phyloP scores from a whole-genome alignment of 1,139 yeast species.

The Pichia sp. region DNA sequence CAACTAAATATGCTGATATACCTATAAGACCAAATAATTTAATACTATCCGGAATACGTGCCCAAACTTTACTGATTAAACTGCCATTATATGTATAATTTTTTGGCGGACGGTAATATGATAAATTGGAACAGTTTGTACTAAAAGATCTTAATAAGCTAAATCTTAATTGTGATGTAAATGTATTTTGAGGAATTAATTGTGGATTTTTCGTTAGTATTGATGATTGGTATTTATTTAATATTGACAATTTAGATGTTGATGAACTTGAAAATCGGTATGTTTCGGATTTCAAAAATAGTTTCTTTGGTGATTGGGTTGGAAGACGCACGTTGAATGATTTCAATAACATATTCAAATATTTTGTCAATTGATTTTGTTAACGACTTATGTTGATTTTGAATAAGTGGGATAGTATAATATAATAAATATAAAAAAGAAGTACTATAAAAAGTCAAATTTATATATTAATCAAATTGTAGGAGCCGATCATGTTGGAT shows the following conservation, averaged over 20 bases:
- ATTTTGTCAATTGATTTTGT: no score
- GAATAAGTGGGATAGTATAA: no score
- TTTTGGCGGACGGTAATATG: constrained; percentile 22
- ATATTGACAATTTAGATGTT: background rate
- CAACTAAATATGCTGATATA: constrained; percentile 27
- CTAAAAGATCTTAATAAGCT: constrained; percentile 10
- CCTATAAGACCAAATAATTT: constrained; percentile 26
- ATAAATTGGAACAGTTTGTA: background rate
- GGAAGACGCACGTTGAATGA: no score
- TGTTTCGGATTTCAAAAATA: no score
- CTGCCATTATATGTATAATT: constrained; percentile 15
- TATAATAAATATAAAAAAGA: no score
- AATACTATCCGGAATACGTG: constrained; percentile 28
- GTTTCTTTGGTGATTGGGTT: background rate
- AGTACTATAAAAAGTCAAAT: no score
- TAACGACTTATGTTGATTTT: no score
- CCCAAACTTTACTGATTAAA: constrained; percentile 15
- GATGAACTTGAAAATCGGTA: background rate
- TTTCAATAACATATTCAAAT: no score
- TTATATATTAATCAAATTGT: no score
- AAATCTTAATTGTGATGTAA: constrained; percentile 2
- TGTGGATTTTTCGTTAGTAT: constrained; percentile 2
- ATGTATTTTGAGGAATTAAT: constrained; percentile 4
- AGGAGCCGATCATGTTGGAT: no score
- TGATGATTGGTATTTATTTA: background rate